phyloP scores from a whole-genome alignment of 495 filamentous ascomycete species.

The Neurospora sp. region DNA sequence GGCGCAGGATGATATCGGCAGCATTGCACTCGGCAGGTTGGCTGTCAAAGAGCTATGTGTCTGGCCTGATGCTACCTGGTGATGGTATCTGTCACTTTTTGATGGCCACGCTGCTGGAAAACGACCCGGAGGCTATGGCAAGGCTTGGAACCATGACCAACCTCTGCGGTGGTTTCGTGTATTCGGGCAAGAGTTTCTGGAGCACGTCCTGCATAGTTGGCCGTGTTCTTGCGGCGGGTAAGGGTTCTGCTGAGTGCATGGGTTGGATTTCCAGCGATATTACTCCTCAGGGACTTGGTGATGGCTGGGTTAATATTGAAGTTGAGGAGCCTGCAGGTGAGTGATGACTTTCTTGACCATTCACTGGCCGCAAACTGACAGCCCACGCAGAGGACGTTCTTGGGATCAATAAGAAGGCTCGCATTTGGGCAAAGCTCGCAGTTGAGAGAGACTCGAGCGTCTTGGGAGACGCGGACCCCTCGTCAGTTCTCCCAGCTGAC shows the following conservation, averaged over 20 bases:
- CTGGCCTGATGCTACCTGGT: conserved; percentile 70
- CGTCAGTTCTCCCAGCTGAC: conserved; percentile 44
- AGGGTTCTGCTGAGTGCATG: conserved; percentile 63
- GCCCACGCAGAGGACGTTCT: conserved; percentile 27
- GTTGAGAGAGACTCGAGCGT: conserved; percentile 44
- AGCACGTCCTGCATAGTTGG: conserved; percentile 70
- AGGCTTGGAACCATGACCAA: conserved; percentile 59
- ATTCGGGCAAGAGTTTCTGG: conserved; percentile 66
- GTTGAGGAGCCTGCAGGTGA: conserved; percentile 42
- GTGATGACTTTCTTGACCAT: conserved; percentile 1
- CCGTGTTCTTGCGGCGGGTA: conserved; percentile 57
- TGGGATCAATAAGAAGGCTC: conserved; percentile 34
- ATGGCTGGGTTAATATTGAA: conserved; percentile 59
- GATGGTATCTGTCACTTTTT: conserved; percentile 64
- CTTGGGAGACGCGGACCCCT: conserved; percentile 39
- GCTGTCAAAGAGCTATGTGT: conserved; percentile 71
- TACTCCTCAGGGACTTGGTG: conserved; percentile 37
- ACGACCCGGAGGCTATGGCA: conserved; percentile 54
- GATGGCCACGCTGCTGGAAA: conserved; percentile 70
- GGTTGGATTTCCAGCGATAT: conserved; percentile 62
- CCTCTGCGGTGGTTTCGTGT: conserved; percentile 71
- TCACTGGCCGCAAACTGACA: background rate
- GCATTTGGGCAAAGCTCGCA: conserved; percentile 35
- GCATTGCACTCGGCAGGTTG: conserved; percentile 54
- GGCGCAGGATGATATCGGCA: conserved; percentile 31